Evolutionary conservation across 768 basidiomycete genomes (phyloP).

Genomic region (Baorangia bicolor): DNA sequence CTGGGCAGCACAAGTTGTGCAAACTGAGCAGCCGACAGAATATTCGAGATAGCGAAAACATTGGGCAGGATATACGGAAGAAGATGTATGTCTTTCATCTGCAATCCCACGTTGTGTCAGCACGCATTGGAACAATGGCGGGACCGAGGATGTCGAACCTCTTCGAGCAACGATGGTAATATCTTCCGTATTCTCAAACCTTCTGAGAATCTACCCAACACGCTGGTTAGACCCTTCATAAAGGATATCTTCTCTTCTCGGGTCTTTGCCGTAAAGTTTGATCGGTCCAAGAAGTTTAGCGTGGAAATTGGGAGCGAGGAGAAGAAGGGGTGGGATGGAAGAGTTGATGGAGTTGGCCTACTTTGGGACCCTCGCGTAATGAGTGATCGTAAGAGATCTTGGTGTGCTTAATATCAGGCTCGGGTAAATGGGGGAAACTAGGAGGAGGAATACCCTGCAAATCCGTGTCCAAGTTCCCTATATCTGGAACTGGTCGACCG

Average conservation of each 20-base stretch:
- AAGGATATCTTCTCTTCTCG: slow-evolving; percentile 96
- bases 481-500: slow-evolving; percentile 57
- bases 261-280: slow-evolving; percentile 92
- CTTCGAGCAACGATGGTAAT: slow-evolving; percentile 88
- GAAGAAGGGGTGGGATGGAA: slow-evolving; percentile 89
- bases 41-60: slow-evolving; percentile 84
- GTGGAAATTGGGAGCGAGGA: slow-evolving; percentile 95
- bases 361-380: slow-evolving; percentile 74
- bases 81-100: slow-evolving; percentile 94
- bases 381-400: slow-evolving; percentile 77
- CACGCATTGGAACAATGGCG: neutral
- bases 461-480: slow-evolving; percentile 67
- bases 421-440: slow-evolving; percentile 1
- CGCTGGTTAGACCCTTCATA: slow-evolving; percentile 83
- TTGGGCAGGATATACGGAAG: slow-evolving; percentile 96
- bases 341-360: slow-evolving; percentile 74
- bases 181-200: slow-evolving; percentile 86
- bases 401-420: slow-evolving; percentile 4
- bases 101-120: slow-evolving; percentile 9
- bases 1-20: slow-evolving; percentile 78
- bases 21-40: slow-evolving; percentile 79
- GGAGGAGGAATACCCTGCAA: slow-evolving; percentile 55
- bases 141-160: slow-evolving; percentile 50
- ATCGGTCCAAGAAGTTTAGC: slow-evolving; percentile 92
- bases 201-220: slow-evolving; percentile 84